phyloP scores from a whole-genome alignment of 129 eudicot genomes.

The Scalesia atractyloides region DNA sequence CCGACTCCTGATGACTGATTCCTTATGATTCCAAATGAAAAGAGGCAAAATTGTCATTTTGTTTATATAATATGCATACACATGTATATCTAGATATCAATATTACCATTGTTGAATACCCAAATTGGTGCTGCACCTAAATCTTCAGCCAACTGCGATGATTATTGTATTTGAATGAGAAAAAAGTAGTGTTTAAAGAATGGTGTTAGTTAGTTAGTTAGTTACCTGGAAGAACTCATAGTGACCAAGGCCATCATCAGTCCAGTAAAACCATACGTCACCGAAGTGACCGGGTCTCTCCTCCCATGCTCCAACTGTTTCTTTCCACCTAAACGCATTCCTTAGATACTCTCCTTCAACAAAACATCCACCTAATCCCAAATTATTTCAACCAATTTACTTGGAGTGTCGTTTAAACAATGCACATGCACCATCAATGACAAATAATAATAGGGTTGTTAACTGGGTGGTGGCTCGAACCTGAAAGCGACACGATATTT shows the following conservation, averaged over 20 bases:
- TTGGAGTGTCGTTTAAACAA: background rate
- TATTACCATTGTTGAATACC: conserved; percentile 93
- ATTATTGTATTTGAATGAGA: conserved; percentile 8
- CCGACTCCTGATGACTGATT: conserved; percentile 76
- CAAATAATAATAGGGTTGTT: background rate
- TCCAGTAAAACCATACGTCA: conserved; percentile 97
- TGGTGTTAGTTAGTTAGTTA: background rate
- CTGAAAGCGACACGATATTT: no score
- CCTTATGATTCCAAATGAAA: conserved; percentile 40
- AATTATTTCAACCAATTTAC: background rate
- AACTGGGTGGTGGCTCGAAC: background rate
- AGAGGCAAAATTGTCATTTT: background rate
- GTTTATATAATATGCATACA: background rate
- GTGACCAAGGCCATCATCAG: conserved; percentile 95
- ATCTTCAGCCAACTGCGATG: conserved; percentile 84
- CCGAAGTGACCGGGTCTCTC: conserved; percentile 98
- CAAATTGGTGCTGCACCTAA: conserved; percentile 88
- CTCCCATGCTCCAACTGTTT: conserved; percentile 95
- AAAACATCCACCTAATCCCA: conserved; percentile 79
- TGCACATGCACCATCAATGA: background rate
- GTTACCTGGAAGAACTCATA: conserved; percentile 84
- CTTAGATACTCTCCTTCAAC: conserved; percentile 91
- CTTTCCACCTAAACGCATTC: conserved; percentile 98
- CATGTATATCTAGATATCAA: background rate
- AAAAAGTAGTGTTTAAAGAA: background rate